Evolutionary conservation across 306 rosid genomes (phyloP), one percentile per base, ranked within the genome.

Genomic region (Vigna angularis): DNA sequence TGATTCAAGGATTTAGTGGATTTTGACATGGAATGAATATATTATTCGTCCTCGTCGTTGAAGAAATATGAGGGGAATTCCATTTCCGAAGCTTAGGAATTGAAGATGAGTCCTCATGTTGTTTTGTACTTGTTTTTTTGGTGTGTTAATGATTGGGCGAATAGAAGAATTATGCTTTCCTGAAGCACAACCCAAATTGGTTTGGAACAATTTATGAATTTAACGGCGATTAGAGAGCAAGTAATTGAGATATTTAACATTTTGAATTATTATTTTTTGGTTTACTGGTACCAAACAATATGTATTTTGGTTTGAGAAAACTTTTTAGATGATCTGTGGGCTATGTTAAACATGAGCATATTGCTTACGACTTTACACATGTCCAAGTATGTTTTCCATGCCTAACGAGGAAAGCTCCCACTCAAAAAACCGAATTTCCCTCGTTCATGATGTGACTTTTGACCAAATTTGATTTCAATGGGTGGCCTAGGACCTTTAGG

Each of bases 11-110:
- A 14, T 67, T 65, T 66, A 2, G 36, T 66, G n/a, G 12, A 14
- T 74, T 45, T 73, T 52, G 6, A 6, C 13, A 26, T 28, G 59
- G 67, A 44, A 14, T 26, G 57, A 1, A 18, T 48, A 26, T 14
- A 32, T 28, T 9, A 18, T 58, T n/a, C 24, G 36, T 16, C 4
- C 7, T 67, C 0, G 14, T 26, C 66, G 32, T 38, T 71, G 18
- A 47, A 14, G 45, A 22, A 24, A 16, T 70, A 10, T 50, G 61
- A 49, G 38, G 77, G 72, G 16, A 58, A 62, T 49, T 32, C 34
- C 34, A 50, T 6, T 7, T 34, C 32, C 48, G 44, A 59, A 32
- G 64, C 28, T 38, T 71, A n/a, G 48, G 34, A 49, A 9, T 32
- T 65, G 62, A 72, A 53, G 51, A 3, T 51, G 42, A 32, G 34